Percentiles rank a stretch among this genome's conserved stretches.
phyloP scores from a whole-genome alignment of 2,329 filamentous ascomycete genomes.

The Chaetomiaceae sp. region DNA sequence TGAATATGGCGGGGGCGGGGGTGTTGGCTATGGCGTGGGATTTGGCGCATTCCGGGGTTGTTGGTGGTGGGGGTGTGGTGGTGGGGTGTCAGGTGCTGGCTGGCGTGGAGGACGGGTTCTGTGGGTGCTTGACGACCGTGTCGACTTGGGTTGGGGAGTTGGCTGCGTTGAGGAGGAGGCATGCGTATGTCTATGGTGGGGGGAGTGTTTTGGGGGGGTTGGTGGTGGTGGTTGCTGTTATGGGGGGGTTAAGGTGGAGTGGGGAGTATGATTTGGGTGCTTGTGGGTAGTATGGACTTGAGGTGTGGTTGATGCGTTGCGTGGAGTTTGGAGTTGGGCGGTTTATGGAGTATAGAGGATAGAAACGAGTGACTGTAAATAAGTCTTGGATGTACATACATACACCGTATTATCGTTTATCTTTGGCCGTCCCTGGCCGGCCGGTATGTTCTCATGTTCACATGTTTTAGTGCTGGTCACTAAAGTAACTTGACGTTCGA shows the following conservation, averaged over 20 bases:
- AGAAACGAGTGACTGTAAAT: no score
- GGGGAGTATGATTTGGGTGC: slow-evolving; percentile 42
- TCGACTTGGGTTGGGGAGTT: slow-evolving; percentile 63
- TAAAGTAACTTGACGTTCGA: no score
- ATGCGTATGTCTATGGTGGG: slow-evolving; percentile 64
- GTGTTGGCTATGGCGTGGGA: slow-evolving; percentile 74
- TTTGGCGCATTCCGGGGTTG: slow-evolving; percentile 58
- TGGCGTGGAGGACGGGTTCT: slow-evolving; percentile 64
- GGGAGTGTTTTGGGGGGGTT: slow-evolving; percentile 57
- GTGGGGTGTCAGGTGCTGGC: slow-evolving; percentile 59
- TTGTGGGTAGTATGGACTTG: no score
- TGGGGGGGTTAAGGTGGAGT: slow-evolving; percentile 72
- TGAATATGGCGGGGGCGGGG: slow-evolving; percentile 72
- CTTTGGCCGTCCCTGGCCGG: no score
- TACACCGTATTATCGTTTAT: no score
- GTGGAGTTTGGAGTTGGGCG: no score
- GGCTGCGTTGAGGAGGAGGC: slow-evolving; percentile 40
- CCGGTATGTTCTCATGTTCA: no score
- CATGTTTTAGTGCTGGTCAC: no score
- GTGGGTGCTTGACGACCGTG: slow-evolving; percentile 61
- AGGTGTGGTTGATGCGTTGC: no score
- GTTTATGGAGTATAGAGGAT: no score
- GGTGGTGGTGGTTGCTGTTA: slow-evolving; percentile 59
- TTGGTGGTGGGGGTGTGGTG: slow-evolving; percentile 44
- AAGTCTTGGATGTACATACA: no score